Conservation (phyloP, 2,329 filamentous ascomycete species). For the Exophiala lecanii-corni region DNA sequence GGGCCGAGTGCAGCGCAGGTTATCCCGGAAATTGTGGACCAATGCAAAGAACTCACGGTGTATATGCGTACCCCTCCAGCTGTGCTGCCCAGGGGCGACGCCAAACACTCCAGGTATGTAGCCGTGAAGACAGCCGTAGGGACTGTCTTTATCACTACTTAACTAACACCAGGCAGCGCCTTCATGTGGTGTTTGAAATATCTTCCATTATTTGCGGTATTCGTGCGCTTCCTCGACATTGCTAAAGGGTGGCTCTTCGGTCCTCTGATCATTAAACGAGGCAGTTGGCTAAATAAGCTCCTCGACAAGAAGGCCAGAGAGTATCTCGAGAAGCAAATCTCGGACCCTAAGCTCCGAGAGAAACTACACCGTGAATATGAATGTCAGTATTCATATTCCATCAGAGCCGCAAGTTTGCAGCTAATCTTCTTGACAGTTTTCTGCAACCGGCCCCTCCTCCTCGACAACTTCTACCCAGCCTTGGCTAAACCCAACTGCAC, state of each 20-base stretch:
- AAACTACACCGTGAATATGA: slow-evolving; percentile 9
- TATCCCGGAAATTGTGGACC: slow-evolving; percentile 14
- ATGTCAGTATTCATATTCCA: slow-evolving; percentile 8
- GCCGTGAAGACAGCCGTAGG: not conserved
- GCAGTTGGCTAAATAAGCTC: slow-evolving; percentile 2
- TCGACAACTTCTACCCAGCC: slow-evolving; percentile 10
- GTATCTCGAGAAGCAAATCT: slow-evolving; percentile 13
- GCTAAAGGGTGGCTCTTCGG: slow-evolving; percentile 8
- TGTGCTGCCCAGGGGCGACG: slow-evolving; percentile 4
- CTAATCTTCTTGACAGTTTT: too few relatives aligned
- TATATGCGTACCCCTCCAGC: slow-evolving; percentile 7
- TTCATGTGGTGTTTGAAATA: slow-evolving; percentile 3
- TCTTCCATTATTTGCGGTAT: slow-evolving; percentile 6
- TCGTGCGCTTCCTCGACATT: slow-evolving; percentile 6
- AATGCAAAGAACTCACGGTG: slow-evolving; percentile 5
- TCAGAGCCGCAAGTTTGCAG: too few relatives aligned
- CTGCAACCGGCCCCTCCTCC: slow-evolving; percentile 10
- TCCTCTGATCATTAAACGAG: not conserved
- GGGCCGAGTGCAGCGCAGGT: slow-evolving; percentile 16
- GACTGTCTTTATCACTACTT: not conserved
- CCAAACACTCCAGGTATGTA: slow-evolving; percentile 6
- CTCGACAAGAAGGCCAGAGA: slow-evolving; percentile 6
- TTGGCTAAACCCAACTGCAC: slow-evolving; percentile 12
- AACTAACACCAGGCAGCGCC: not conserved
- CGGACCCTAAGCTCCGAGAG: slow-evolving; percentile 11